Percentiles rank a stretch among this genome's conserved stretches.
These are phyloP conservation scores for Podospora conica DNA, from an alignment of 495 filamentous ascomycete species.

Conservation along the genomic window DNA sequence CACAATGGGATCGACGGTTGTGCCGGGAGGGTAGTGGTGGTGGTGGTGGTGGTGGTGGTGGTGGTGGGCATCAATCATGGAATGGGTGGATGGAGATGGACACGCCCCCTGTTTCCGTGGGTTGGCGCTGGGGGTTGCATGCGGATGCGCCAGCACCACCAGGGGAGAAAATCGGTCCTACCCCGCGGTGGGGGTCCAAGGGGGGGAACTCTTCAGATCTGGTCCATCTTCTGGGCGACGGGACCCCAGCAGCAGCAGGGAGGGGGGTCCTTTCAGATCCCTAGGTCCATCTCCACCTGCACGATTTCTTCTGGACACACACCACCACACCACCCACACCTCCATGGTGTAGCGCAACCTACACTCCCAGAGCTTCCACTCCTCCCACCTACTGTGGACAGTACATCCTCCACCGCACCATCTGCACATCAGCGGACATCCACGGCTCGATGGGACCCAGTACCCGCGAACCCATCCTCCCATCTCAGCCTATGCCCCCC, in stretches of 20 bases:
- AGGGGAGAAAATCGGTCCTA: background rate
- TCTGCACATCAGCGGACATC: background rate
- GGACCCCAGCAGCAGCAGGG: background rate
- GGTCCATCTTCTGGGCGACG: background rate
- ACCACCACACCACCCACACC: background rate
- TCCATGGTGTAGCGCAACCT: no score
- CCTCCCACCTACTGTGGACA: background rate
- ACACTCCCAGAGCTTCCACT: background rate
- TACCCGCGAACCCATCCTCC: slow-evolving; percentile 9
- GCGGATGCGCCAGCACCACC: slow-evolving; percentile 1
- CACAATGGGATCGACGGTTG: background rate
- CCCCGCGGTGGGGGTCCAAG: slow-evolving; percentile 11
- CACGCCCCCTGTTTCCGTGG: background rate
- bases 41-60: background rate
- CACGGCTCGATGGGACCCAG: slow-evolving; percentile 14
- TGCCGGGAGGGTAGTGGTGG: background rate
- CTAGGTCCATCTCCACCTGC: background rate
- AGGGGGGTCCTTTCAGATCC: background rate
- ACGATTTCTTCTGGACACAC: background rate
- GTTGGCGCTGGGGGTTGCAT: background rate
- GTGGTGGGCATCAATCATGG: background rate
- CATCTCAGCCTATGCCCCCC: slow-evolving; percentile 32
- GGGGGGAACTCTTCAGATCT: background rate
- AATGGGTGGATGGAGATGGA: background rate
- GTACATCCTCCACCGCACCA: background rate